Evolutionary conservation across 106 monocot species (phyloP).

Genomic region (Platanthera guangdongensis): DNA sequence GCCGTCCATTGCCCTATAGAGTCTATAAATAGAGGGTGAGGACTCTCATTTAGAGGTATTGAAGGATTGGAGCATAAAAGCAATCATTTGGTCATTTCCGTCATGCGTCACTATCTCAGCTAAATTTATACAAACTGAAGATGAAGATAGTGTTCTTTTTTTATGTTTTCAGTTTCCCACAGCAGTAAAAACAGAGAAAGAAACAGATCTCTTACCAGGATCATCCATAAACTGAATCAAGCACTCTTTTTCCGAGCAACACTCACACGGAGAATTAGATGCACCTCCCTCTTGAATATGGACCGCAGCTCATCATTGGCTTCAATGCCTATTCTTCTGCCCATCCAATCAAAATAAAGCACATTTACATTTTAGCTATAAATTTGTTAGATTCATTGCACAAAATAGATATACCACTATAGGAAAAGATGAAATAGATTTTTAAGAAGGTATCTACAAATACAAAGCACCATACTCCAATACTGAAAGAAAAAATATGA

Average conservation of each 20-base stretch:
- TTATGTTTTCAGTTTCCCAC: not conserved
- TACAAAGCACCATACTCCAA: not conserved
- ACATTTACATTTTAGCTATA: not conserved
- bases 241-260: constrained; percentile 55
- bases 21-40: too few relatives aligned
- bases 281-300: constrained; percentile 85
- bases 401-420: not conserved
- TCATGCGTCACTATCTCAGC: not conserved
- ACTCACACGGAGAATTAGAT: constrained; percentile 91
- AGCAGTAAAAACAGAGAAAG: not conserved
- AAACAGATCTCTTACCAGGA: not conserved
- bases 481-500: not conserved
- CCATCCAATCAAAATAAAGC: not conserved
- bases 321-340: constrained; percentile 97
- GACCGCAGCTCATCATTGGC: constrained; percentile 91
- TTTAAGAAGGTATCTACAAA: not conserved
- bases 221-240: constrained; percentile 9
- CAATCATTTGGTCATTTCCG: too few relatives aligned
- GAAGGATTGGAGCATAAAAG: too few relatives aligned
- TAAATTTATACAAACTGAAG: not conserved
- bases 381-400: not conserved
- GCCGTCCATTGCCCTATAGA: too few relatives aligned
- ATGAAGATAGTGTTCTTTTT: not conserved
- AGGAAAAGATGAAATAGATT: not conserved
- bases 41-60: too few relatives aligned